Evolutionary conservation across 441 rosid species (phyloP).

Genomic region (Aquilaria agallochum): DNA sequence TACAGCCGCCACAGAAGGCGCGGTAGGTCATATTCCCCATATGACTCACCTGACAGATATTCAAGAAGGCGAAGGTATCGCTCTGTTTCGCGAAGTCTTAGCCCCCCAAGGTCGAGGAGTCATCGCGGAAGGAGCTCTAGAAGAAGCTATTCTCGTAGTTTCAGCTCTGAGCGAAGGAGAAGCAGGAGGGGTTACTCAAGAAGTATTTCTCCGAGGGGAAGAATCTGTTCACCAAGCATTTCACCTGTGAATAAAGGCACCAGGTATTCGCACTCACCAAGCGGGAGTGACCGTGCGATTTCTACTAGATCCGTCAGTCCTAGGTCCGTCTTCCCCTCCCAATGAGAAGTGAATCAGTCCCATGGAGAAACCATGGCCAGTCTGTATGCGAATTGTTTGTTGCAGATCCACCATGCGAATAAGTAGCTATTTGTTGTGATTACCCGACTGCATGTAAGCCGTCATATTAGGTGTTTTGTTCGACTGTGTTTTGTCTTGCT

Average conservation of each 20-base stretch:
- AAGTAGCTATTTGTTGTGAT: too few species aligned
- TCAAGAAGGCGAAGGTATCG: constrained; percentile 18
- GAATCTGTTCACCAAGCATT: constrained; percentile 37
- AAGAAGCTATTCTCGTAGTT: constrained; percentile 37
- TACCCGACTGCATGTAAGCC: too few species aligned
- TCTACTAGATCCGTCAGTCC: constrained; percentile 55
- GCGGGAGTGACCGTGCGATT: constrained; percentile 40
- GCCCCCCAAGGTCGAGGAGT: constrained; percentile 18
- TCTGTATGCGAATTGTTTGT: too few species aligned
- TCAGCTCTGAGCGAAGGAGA: constrained; percentile 25
- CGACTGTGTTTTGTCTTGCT: too few species aligned
- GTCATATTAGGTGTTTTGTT: too few species aligned
- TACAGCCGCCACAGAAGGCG: constrained; percentile 8
- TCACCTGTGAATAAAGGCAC: constrained; percentile 30
- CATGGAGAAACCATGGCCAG: too few species aligned
- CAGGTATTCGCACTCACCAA: constrained; percentile 22
- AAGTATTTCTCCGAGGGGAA: constrained; percentile 30
- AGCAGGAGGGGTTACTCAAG: constrained; percentile 28
- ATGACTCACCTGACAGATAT: constrained; percentile 20
- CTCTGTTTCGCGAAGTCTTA: constrained; percentile 24
- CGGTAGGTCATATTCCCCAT: constrained; percentile 5
- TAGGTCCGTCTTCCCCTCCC: constrained; percentile 30
- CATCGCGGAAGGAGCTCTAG: constrained; percentile 23
- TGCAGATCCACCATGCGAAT: too few species aligned
- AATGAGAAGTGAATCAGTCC: constrained; percentile 4